Evolutionary conservation across 2,329 filamentous ascomycete genomes (phyloP).

Genomic region (Calonectria pteridis): DNA sequence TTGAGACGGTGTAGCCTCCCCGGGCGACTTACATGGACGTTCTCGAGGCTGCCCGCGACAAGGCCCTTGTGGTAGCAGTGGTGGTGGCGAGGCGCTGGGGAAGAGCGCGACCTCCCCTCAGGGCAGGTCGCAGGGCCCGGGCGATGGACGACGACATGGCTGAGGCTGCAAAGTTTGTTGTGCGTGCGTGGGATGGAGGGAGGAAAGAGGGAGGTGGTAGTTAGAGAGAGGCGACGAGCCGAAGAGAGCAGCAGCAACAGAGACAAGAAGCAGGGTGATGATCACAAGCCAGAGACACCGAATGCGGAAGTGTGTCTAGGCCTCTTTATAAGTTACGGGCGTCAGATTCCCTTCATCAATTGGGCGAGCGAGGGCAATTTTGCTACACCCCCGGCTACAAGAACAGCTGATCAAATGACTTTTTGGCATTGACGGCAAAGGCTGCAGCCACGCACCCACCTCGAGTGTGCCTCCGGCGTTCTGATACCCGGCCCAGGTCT

Average conservation of each 20-base stretch:
- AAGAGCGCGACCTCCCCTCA: slow-evolving; percentile 59
- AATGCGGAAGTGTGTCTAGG: slow-evolving; percentile 4
- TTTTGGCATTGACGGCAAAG: neutral
- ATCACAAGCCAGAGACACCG: slow-evolving; percentile 14
- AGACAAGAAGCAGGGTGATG: neutral
- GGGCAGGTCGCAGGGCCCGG: slow-evolving; percentile 63
- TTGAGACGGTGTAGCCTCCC: neutral
- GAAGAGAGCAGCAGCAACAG: neutral
- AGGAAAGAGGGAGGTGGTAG: neutral
- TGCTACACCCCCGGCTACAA: neutral
- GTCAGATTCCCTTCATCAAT: neutral
- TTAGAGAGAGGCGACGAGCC: neutral
- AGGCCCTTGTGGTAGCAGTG: slow-evolving; percentile 31
- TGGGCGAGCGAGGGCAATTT: neutral
- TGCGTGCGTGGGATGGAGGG: neutral
- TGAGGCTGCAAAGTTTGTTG: neutral
- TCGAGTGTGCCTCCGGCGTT: neutral
- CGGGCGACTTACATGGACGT: slow-evolving; percentile 42
- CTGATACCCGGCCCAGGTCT: too few species aligned
- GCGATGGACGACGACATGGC: slow-evolving; percentile 61
- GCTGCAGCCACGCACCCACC: slow-evolving; percentile 7
- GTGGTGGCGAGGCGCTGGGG: slow-evolving; percentile 43
- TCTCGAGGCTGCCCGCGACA: slow-evolving; percentile 39
- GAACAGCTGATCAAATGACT: slow-evolving; percentile 5
- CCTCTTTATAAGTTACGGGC: slow-evolving; percentile 2